Conservation (phyloP, 163 green algal species). For the Volvox carteri region DNA sequence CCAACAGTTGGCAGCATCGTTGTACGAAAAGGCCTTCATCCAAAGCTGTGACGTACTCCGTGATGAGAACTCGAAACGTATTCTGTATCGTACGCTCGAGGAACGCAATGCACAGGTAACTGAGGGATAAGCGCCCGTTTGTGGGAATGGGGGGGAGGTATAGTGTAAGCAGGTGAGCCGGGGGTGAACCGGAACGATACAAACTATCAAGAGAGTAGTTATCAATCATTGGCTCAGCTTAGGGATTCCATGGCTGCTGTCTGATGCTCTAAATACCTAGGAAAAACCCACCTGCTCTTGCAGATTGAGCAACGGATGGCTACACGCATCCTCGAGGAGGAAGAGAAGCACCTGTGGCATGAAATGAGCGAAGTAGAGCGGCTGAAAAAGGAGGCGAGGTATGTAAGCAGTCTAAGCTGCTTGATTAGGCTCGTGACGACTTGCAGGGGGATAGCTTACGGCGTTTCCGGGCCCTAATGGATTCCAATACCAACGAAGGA, state of each 20-base stretch:
- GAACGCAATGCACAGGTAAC: slow-evolving; percentile 73
- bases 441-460: too few relatives aligned
- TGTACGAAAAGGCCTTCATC: slow-evolving; percentile 73
- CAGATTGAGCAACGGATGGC: slow-evolving; percentile 74
- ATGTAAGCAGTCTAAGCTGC: neutral
- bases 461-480: too few relatives aligned
- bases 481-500: too few relatives aligned
- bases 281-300: neutral
- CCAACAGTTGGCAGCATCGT: slow-evolving; percentile 60
- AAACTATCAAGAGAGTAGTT: too few relatives aligned
- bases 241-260: too few relatives aligned
- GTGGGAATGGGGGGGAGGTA: too few relatives aligned
- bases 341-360: slow-evolving; percentile 70
- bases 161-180: too few relatives aligned
- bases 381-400: slow-evolving; percentile 69
- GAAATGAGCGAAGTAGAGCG: slow-evolving; percentile 71
- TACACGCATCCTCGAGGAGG: slow-evolving; percentile 62
- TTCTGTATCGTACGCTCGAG: slow-evolving; percentile 69
- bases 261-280: too few relatives aligned
- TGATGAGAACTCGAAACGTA: slow-evolving; percentile 66
- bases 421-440: neutral
- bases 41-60: slow-evolving; percentile 75
- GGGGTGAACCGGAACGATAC: too few relatives aligned
- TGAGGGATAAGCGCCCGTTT: neutral
- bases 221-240: too few relatives aligned